Conservation (phyloP, 2,329 filamentous ascomycete genomes). For the Ustulina deusta region DNA sequence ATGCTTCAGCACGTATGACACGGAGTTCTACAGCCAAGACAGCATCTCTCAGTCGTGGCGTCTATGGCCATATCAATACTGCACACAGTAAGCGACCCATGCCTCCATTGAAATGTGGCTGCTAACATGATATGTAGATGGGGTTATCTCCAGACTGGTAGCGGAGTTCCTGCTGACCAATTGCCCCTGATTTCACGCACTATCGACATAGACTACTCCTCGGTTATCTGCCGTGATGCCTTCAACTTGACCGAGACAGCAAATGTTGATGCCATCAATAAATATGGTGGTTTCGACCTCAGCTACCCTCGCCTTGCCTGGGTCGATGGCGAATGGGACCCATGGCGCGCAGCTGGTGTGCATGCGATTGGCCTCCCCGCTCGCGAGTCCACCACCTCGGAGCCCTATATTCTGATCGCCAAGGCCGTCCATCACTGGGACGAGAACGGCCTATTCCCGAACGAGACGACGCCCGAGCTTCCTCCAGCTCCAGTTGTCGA, state of each 20-base stretch:
- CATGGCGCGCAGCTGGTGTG: constrained; percentile 80
- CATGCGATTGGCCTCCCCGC: constrained; percentile 72
- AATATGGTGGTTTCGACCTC: constrained; percentile 79
- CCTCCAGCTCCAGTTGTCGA: constrained; percentile 70
- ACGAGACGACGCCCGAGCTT: constrained; percentile 68
- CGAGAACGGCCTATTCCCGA: constrained; percentile 74
- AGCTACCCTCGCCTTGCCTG: constrained; percentile 80
- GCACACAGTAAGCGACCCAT: constrained; percentile 60
- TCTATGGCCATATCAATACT: constrained; percentile 66
- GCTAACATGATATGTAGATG: constrained; percentile 62
- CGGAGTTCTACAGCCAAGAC: constrained; percentile 52
- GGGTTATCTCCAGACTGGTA: constrained; percentile 83
- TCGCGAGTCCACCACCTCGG: constrained; percentile 69
- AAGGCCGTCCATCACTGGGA: constrained; percentile 85
- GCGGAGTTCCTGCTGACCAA: constrained; percentile 71
- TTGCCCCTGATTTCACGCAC: constrained; percentile 79
- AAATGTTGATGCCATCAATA: constrained; percentile 76
- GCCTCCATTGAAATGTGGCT: background rate
- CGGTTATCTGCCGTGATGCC: constrained; percentile 70
- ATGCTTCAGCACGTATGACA: constrained; percentile 55
- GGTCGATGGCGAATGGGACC: constrained; percentile 82
- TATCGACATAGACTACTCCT: constrained; percentile 72
- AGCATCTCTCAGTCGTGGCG: constrained; percentile 57
- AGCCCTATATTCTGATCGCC: constrained; percentile 79
- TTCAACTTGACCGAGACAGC: constrained; percentile 77